A percentile compares a stretch with the other conserved stretches of the same genome.
These are phyloP conservation scores for Thelephora terrestris DNA, from an alignment of 1,284 basidiomycete genomes.

Conservation along the genomic window DNA sequence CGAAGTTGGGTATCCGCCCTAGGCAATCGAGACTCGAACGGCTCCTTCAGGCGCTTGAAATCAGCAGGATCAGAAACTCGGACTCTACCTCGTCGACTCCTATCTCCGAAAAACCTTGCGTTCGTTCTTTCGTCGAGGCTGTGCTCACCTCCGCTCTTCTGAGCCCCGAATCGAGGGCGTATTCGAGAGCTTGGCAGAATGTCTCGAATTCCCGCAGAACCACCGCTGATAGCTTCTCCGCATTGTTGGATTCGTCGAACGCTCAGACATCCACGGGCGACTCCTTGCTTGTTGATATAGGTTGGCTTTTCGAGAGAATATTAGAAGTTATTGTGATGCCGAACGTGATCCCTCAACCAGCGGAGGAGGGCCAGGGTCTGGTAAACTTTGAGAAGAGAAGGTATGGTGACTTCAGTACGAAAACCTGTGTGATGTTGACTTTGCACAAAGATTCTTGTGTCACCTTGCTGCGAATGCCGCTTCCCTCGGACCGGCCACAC, in stretches of 20 bases:
- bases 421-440: conserved; percentile 5
- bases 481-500: conserved; percentile 27
- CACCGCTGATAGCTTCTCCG: conserved; percentile 47
- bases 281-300: conserved; percentile 59
- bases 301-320: conserved; percentile 72
- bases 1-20: conserved; percentile 45
- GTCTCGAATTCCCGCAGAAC: conserved; percentile 49
- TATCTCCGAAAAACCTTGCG: conserved; percentile 41
- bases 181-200: conserved; percentile 62
- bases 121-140: conserved; percentile 70
- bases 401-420: conserved; percentile 27
- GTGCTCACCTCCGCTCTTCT: conserved; percentile 60
- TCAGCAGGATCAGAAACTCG: conserved; percentile 50
- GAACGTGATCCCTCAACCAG: conserved; percentile 50
- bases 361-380: conserved; percentile 42
- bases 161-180: conserved; percentile 64
- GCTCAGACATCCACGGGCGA: conserved; percentile 36
- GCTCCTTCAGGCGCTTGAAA: conserved; percentile 57
- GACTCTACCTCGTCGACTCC: conserved; percentile 27
- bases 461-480: conserved; percentile 48
- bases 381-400: conserved; percentile 76
- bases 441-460: conserved; percentile 43
- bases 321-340: conserved; percentile 66
- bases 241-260: conserved; percentile 42
- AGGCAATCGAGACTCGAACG: conserved; percentile 67